phyloP scores from a whole-genome alignment of 176 grass and related monocot species.

The Triticum dicoccoides region DNA sequence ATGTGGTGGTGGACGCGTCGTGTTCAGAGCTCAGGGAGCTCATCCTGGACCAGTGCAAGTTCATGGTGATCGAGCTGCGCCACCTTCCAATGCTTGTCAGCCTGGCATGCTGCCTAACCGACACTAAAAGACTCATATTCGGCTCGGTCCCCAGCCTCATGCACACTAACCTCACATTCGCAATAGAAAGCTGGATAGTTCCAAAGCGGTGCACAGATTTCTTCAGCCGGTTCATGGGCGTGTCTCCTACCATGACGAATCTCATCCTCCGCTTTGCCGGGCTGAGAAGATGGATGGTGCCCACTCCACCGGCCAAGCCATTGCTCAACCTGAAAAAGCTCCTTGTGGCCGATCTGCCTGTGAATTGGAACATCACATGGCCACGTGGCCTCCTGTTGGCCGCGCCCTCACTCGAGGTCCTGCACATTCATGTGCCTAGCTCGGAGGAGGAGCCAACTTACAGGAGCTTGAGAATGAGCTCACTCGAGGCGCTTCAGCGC shows the following conservation, averaged over 20 bases:
- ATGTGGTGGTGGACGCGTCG: neutral
- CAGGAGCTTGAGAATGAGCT: neutral
- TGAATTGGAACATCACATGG: neutral
- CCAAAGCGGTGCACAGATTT: neutral
- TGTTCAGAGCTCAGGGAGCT: neutral
- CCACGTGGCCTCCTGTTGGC: neutral
- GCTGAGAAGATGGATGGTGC: neutral
- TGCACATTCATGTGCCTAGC: neutral
- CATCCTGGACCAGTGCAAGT: constrained; percentile 17
- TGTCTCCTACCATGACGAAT: neutral
- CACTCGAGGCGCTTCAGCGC: neutral
- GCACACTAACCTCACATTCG: constrained; percentile 11
- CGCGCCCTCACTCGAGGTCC: neutral
- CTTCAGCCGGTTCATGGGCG: neutral
- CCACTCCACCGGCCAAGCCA: neutral
- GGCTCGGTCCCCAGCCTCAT: neutral
- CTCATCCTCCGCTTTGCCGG: neutral
- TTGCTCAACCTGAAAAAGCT: neutral
- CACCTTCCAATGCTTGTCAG: neutral
- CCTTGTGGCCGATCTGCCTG: neutral
- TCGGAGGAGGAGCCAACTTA: neutral
- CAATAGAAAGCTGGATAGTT: neutral
- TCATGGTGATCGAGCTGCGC: neutral
- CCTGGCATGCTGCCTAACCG: neutral
- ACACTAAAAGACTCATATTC: neutral